Conservation (phyloP, 2,329 filamentous ascomycete species). For the Fusarium chuoi region DNA sequence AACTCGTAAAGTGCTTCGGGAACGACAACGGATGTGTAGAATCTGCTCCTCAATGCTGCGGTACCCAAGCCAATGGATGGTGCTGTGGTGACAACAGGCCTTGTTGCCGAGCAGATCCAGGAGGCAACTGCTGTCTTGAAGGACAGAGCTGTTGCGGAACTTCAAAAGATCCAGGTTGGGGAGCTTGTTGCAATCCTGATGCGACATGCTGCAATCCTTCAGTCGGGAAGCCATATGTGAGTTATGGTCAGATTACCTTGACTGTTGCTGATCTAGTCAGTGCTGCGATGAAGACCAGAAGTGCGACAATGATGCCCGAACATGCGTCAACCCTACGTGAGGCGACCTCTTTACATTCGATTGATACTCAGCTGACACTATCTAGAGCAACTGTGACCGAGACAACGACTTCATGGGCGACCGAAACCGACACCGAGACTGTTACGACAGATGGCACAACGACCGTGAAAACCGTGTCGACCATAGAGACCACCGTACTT, state of each 20-base stretch:
- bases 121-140: not conserved
- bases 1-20: not conserved
- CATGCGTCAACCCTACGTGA: not conserved
- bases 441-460: not conserved
- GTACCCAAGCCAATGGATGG: not conserved
- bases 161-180: not conserved
- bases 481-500: not conserved
- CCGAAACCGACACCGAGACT: not conserved
- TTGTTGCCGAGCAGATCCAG: not conserved
- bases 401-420: not conserved
- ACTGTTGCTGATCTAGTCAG: fast-evolving
- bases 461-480: not conserved
- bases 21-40: not conserved
- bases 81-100: not conserved
- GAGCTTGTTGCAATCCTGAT: not conserved
- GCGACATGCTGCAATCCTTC: not conserved
- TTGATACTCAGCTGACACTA: not conserved
- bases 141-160: not conserved
- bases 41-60: not conserved
- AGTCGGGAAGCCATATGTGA: not conserved
- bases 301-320: not conserved
- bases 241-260: fast-evolving
- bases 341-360: not conserved
- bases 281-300: not conserved
- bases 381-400: not conserved